Evolutionary conservation across 306 rosid genomes (phyloP), one percentile per base, ranked within the genome.

Genomic region (Inga laurina): DNA sequence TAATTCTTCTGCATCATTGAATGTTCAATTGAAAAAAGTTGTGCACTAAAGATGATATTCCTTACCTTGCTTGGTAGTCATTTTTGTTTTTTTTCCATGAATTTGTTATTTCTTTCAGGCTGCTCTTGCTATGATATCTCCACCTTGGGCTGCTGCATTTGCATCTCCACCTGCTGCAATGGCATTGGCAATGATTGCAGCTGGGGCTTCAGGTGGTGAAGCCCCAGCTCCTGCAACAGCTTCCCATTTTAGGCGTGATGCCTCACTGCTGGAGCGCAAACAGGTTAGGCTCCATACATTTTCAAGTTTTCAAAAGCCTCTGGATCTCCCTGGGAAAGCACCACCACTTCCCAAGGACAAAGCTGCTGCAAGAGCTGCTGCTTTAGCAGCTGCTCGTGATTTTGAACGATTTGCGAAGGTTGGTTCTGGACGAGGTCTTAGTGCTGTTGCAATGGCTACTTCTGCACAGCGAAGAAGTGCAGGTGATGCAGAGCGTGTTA

Each of bases 111-210:
- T 83, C 72, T 90, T 88, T 89, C 84, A 96, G 99, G 97, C 97
- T 82, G 92, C 98, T 86, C 93, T 90, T 48, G 93, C 94, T 66
- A 86, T 96, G 99, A 88, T 94, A 78, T 84, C 99, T 86, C 97
- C 98, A 70, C 86, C 91, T 82, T 96, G 99, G 99, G 99, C 99
- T 86, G 99, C 97, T 84, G 98, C 98, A 78, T 96, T 96, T 89
- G 97, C 99, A 79, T 94, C 99, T 30, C 99, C 99, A 62, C 99
- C 99, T 79, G 90, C 99, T 73, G 93, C 99, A 65, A 90, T 96
- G 99, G 99, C 99, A 83, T 91, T 96, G 89, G 97, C 99, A 83
- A 96, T 96, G 99, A 89, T 94, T 80, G 99, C 98, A 72, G 99
- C 99, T 75, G 99, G 99, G 82, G 93, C 97, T 80, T 96, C 99